Conservation (phyloP, 352 stramenopile genomes). For the Globisporangium cederbergense region DNA sequence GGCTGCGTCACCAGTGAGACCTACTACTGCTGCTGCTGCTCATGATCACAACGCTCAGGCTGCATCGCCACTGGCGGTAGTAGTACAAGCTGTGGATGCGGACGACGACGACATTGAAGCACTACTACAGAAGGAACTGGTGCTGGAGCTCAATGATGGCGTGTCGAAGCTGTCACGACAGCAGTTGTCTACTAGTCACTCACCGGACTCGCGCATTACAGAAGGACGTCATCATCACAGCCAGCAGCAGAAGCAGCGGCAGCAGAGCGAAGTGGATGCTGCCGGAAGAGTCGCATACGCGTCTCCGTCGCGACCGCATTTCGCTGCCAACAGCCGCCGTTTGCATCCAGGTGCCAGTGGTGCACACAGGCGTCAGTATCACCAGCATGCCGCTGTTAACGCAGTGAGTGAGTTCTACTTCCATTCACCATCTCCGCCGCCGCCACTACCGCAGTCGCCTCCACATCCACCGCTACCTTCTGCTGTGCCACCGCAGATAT, state of each 20-base stretch:
- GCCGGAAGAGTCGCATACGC: not conserved
- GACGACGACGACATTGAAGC: constrained; percentile 10
- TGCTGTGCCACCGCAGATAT: not conserved
- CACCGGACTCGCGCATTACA: not conserved
- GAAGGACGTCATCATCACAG: not conserved
- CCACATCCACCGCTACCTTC: not conserved
- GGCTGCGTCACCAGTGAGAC: not conserved
- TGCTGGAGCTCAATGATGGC: not conserved
- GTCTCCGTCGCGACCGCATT: not conserved
- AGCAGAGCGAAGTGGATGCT: not conserved
- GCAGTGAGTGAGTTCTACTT: not conserved
- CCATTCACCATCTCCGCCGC: not conserved
- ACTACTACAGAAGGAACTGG: constrained; percentile 13
- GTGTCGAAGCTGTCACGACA: not conserved
- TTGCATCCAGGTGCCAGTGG: not conserved
- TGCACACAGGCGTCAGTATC: not conserved
- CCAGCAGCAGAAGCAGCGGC: not conserved
- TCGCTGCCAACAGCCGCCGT: not conserved
- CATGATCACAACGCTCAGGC: not conserved
- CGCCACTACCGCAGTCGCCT: not conserved
- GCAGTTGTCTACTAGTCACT: not conserved
- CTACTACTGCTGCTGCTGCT: not conserved
- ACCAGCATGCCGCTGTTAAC: not conserved
- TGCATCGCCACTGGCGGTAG: not conserved
- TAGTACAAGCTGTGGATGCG: not conserved